Conservation (phyloP, 176 grass and related monocot species). For the Carex scoparia region DNA sequence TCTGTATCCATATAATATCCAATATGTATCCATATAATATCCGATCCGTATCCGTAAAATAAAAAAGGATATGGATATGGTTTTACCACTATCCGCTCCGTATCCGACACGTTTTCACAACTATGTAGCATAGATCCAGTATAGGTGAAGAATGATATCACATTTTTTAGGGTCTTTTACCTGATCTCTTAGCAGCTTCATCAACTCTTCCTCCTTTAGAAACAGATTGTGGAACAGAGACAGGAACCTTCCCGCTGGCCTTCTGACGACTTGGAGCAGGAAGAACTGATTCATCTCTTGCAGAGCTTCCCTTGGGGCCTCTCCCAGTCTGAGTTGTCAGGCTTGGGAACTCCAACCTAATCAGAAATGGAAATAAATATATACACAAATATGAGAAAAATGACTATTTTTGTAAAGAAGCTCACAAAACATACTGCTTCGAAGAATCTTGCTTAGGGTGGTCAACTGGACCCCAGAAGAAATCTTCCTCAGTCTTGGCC, state of each 20-base stretch:
- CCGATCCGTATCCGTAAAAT: too few species aligned
- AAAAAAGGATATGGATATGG: too few species aligned
- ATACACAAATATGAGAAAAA: background rate
- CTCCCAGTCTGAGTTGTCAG: slow-evolving; percentile 44
- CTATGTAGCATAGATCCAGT: background rate
- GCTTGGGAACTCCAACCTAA: slow-evolving; percentile 67
- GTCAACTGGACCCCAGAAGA: slow-evolving; percentile 91
- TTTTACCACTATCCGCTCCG: too few species aligned
- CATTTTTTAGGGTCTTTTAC: slow-evolving; percentile 22
- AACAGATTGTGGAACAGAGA: slow-evolving; percentile 24
- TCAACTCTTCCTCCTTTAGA: slow-evolving; percentile 49
- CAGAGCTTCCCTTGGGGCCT: slow-evolving; percentile 26
- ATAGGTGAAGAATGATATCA: background rate
- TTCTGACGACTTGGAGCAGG: slow-evolving; percentile 51
- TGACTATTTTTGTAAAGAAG: background rate
- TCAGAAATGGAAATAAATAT: slow-evolving; percentile 14
- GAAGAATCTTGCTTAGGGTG: slow-evolving; percentile 68
- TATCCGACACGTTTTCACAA: too few species aligned
- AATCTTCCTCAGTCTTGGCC: slow-evolving; percentile 79
- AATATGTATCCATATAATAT: too few species aligned
- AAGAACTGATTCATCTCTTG: slow-evolving; percentile 42
- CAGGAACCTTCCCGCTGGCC: slow-evolving; percentile 33
- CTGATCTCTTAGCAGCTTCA: slow-evolving; percentile 60
- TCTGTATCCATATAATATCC: too few species aligned
- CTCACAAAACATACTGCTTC: slow-evolving; percentile 52